Evolutionary conservation across 1,284 basidiomycete genomes (phyloP).

Genomic region (Heterobasidion occidentale): DNA sequence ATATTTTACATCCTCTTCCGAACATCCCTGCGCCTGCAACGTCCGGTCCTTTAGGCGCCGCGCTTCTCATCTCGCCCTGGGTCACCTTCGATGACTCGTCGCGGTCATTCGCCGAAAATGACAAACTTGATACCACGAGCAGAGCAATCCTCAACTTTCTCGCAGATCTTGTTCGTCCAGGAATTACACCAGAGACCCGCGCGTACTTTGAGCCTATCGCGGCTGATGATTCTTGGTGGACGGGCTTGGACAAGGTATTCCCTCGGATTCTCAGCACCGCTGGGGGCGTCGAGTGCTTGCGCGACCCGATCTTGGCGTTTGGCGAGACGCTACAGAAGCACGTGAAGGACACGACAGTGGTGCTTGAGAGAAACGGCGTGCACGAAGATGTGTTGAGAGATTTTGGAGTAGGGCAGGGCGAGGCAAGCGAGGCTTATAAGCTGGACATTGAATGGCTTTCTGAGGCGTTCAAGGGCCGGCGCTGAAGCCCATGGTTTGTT

Average conservation of each 20-base stretch:
- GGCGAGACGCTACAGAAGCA: neutral
- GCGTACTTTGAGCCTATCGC: neutral
- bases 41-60: neutral
- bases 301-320: neutral
- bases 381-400: neutral
- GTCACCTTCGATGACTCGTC: neutral
- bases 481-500: neutral
- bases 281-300: neutral
- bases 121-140: neutral
- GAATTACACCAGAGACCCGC: neutral
- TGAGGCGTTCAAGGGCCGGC: neutral
- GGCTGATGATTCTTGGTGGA: neutral
- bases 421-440: neutral
- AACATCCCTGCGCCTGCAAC: neutral
- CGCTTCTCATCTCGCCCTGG: neutral
- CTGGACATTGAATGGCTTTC: neutral
- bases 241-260: neutral
- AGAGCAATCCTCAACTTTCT: neutral
- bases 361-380: neutral
- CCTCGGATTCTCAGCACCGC: neutral
- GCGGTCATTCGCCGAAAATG: neutral
- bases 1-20: slow-evolving; percentile 15
- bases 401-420: neutral
- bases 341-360: neutral
- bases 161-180: neutral